These are phyloP conservation scores for Tuber indicum DNA, from an alignment of 495 filamentous ascomycete genomes.

Conservation along the genomic window DNA sequence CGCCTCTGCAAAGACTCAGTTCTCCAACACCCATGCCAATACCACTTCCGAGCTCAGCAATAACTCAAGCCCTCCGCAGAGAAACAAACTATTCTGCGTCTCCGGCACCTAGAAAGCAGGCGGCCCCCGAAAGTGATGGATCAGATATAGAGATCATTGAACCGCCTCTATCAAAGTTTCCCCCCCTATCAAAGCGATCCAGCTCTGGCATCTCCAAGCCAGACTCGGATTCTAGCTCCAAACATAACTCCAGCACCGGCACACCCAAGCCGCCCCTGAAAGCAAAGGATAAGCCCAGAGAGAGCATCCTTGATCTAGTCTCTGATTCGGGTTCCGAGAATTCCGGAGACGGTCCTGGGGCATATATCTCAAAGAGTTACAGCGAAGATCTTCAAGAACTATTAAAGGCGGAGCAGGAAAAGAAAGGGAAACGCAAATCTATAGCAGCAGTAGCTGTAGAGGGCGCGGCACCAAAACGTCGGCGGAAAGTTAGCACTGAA, in stretches of 20 bases:
- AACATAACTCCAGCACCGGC: background rate
- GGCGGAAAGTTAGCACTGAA: slow-evolving; percentile 5
- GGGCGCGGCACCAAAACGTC: slow-evolving; percentile 1
- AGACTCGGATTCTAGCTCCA: background rate
- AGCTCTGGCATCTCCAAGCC: background rate
- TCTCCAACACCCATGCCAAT: background rate
- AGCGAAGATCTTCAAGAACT: slow-evolving; percentile 9
- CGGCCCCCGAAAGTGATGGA: background rate
- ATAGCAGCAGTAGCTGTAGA: background rate
- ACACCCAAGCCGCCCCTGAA: background rate
- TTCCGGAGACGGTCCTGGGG: background rate
- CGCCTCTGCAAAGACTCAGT: slow-evolving; percentile 2
- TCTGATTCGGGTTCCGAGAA: background rate
- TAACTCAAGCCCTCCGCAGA: background rate
- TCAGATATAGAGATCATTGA: background rate
- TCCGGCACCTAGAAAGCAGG: background rate
- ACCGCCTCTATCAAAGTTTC: background rate
- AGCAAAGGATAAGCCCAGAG: background rate
- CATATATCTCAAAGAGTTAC: background rate
- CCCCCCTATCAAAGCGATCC: background rate
- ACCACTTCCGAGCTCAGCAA: background rate
- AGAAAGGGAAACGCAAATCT: slow-evolving; percentile 1
- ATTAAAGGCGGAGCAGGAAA: background rate
- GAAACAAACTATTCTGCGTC: background rate
- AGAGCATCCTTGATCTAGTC: background rate